Percentiles rank a stretch among this genome's conserved stretches.
phyloP scores from a whole-genome alignment of 345 rosid species.

The Syzygium jambos region DNA sequence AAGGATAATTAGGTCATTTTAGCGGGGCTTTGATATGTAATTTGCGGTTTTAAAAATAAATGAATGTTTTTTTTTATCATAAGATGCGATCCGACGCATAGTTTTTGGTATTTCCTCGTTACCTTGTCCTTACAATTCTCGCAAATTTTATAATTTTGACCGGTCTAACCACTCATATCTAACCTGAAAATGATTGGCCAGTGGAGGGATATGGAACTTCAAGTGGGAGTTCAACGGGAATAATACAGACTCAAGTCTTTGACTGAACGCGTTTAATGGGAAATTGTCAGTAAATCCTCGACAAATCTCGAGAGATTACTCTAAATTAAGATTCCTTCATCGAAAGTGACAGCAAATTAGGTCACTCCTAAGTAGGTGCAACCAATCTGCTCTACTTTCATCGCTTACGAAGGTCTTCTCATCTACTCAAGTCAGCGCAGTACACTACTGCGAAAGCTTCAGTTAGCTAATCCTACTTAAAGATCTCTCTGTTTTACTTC shows the following conservation, averaged over 20 bases:
- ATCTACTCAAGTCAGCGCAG: conserved; percentile 4
- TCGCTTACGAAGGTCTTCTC: background rate
- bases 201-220: background rate
- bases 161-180: background rate
- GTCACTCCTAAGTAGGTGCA: background rate
- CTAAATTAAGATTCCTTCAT: conserved; percentile 1
- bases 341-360: conserved; percentile 18
- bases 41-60: background rate
- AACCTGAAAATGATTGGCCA: background rate
- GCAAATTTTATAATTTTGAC: background rate
- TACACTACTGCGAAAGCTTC: conserved; percentile 5
- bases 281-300: conserved; percentile 26
- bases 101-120: background rate
- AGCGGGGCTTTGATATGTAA: background rate
- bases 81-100: background rate
- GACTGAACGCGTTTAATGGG: background rate
- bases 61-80: background rate
- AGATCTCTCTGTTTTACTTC: background rate
- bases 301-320: conserved; percentile 33
- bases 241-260: background rate
- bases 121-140: background rate
- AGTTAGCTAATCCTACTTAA: background rate
- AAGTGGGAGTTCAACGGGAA: conserved; percentile 5
- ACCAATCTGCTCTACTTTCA: background rate
- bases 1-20: background rate